Evolutionary conservation across 768 basidiomycete species (phyloP), one percentile per base, ranked within the genome.

Genomic region (Leucocoprinus birnbaumii): DNA sequence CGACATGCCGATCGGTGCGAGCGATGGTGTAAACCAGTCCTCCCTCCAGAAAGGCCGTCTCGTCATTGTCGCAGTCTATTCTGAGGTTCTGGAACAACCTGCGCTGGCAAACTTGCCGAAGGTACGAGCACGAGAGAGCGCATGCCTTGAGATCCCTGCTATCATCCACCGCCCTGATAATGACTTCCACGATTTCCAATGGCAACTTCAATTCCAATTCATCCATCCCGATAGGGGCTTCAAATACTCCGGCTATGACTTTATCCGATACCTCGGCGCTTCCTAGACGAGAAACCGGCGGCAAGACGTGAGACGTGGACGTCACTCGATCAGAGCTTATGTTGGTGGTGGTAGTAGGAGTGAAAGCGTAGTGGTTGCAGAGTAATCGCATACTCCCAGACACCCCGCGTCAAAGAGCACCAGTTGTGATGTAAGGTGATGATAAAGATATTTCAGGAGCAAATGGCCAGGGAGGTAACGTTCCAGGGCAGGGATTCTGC

Each of bases 111-210:
- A 14, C 21, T 10, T 31, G 24, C 14, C 47, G 46, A 7, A 55
- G 41, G 4, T 41, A 42, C 26, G 53, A 40, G 53, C 53, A 55
- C 24, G 47, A 48, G 40, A 55, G 53, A 7, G 53, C 46, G 11
- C 53, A 55, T 25, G 45, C 38, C 40, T 16, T 55, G 16, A 55
- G 45, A 35, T 40, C 47, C 37, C 13, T 26, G 16, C 22, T 41
- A n/a, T 35, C 47, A n/a, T 40, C 46, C n/a, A 48, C 53, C 8
- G 25, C 25, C 21, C 31, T 41, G 46, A 55, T 13, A 41, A 42
- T 48, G 11, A 14, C 31, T 25, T 55, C 53, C 7, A 55, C n/a
- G 13, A 55, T 48, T 27, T 55, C 53, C 46, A 55, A n/a, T 16
- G 53, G 53, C n/a, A 55, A 42, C n/a, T 13, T 48, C 35, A 40